These are phyloP conservation scores for Gremmenia infestans DNA, from an alignment of 2,329 filamentous ascomycete species.

Conservation along the genomic window DNA sequence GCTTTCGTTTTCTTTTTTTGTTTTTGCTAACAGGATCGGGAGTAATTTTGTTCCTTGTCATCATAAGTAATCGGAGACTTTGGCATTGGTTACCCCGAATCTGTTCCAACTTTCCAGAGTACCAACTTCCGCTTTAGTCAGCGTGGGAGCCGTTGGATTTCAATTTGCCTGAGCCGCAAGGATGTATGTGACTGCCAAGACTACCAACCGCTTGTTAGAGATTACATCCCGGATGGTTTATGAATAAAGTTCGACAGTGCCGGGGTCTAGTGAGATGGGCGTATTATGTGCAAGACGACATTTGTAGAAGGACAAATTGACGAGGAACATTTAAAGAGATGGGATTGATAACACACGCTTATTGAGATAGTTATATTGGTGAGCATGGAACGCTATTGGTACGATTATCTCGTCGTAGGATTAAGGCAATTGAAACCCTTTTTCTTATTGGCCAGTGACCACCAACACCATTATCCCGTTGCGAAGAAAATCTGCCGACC, in stretches of 20 bases:
- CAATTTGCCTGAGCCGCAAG: too few relatives aligned
- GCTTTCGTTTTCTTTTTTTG: too few relatives aligned
- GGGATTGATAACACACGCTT: too few relatives aligned
- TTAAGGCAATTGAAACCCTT: background rate
- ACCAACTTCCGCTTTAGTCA: too few relatives aligned
- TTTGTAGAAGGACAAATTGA: background rate
- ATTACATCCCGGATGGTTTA: background rate
- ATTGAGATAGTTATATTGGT: background rate
- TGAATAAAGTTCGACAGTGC: background rate
- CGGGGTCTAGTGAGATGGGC: background rate
- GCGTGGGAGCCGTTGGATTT: too few relatives aligned
- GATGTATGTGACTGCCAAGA: background rate
- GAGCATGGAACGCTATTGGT: background rate
- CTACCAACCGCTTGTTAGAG: background rate
- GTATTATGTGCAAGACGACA: background rate
- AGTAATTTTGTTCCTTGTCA: too few relatives aligned
- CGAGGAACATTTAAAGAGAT: background rate
- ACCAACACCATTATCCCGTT: background rate
- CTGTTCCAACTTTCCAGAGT: too few relatives aligned
- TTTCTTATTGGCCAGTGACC: background rate
- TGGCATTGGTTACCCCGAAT: too few relatives aligned
- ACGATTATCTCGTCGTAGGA: background rate
- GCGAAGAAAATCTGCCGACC: background rate
- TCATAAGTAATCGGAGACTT: too few relatives aligned
- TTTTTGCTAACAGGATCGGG: too few relatives aligned